Base-by-base conservation (phyloP, 2,329 filamentous ascomycete species). In the Pestalotiopsis sp. region DNA sequence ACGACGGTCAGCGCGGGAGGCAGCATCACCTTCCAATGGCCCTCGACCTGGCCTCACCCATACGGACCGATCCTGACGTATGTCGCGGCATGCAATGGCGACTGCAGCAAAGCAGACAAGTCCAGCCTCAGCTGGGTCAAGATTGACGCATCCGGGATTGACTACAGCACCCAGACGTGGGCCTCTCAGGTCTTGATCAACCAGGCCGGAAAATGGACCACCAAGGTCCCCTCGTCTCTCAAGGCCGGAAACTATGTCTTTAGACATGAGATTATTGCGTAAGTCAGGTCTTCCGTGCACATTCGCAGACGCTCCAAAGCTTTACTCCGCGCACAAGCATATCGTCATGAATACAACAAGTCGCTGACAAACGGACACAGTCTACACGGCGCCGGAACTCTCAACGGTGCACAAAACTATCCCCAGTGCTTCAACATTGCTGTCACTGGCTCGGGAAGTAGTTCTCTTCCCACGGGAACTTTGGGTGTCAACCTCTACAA, bases 11-110 rank as follows among this genome's bases (percentile, higher is more conserved):
- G 83, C 17, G 91, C 90, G 13, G 91, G 91, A 70, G 82, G 83
- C 71, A 83, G 82, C 12, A 77, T 92, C 72, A 81, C 86, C 69
- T 79, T 92, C 65, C 84, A 88, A 73, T 92, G 90, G 91, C 87
- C 84, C 20, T 45, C 61, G 68, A 81, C 81, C 11, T 93, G 91
- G 91, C 90, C 90, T 13, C 82, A 86, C 12, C 85, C 92, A 80
- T 69, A 75, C 61, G 78, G 78, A 2, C 79, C 78, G 7, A 72
- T 81, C 17, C 71, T 81, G 27, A 76, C 78, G 68, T 80, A 80
- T 69, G 73, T 81, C 12, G 79, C 79, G 39, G 74, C 72, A 66
- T 81, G 78, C 72, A 71, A 75, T 27, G 75, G 73, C 4, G 72
- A 78, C 27, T 80, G 76, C 69, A 67, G 72, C 39, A 69, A 66